These are phyloP conservation scores for Inga leiocalycina DNA, from an alignment of 306 rosid genomes.

Conservation along the genomic window DNA sequence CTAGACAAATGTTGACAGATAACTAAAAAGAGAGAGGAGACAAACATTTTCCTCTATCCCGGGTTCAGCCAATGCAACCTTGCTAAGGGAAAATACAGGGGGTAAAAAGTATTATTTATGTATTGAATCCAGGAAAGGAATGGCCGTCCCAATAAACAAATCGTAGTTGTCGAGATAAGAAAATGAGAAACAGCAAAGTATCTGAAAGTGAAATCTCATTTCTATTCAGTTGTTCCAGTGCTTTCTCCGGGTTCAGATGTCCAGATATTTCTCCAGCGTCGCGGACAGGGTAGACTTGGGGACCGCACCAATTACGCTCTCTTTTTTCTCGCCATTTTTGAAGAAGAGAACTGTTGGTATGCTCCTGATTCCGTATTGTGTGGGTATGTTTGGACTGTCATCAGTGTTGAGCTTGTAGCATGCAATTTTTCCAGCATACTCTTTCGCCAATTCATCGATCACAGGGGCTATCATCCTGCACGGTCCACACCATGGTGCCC, in stretches of 20 bases:
- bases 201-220: neutral
- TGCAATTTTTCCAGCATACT: slow-evolving; percentile 69
- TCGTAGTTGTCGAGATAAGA: neutral
- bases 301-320: slow-evolving; percentile 86
- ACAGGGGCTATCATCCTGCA: slow-evolving; percentile 86
- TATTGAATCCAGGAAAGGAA: neutral
- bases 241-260: slow-evolving; percentile 16
- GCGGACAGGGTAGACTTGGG: slow-evolving; percentile 82
- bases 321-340: slow-evolving; percentile 88
- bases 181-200: neutral
- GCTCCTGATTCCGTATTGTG: slow-evolving; percentile 88
- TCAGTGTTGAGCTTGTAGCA: slow-evolving; percentile 89
- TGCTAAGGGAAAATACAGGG: neutral
- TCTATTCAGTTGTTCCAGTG: neutral
- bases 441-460: slow-evolving; percentile 76
- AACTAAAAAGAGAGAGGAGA: neutral
- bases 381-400: slow-evolving; percentile 68
- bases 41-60: slow-evolving; percentile 11
- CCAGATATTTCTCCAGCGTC: slow-evolving; percentile 65
- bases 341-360: slow-evolving; percentile 93
- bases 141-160: neutral
- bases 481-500: slow-evolving; percentile 99
- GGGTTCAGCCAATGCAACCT: neutral
- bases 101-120: neutral
- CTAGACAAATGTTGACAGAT: neutral